Percentiles rank a stretch among this genome's conserved stretches.
These are phyloP conservation scores for Exophiala bonariae DNA, from an alignment of 2,329 filamentous ascomycete species.

Conservation along the genomic window DNA sequence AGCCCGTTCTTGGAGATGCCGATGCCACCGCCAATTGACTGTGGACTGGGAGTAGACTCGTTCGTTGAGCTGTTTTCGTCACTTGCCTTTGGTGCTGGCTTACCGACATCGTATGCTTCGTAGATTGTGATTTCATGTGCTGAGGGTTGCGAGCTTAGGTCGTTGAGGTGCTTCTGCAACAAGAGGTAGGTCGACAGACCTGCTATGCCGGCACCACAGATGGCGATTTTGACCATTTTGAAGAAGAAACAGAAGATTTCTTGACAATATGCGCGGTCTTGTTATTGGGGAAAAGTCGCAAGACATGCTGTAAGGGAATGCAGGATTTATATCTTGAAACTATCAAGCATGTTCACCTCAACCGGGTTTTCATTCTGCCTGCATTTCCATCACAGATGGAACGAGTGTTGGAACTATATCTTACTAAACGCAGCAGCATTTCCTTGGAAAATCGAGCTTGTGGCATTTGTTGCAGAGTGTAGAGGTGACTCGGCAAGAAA, in stretches of 20 bases:
- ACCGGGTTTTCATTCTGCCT: no score
- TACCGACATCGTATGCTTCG: conserved; percentile 39
- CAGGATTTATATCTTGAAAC: no score
- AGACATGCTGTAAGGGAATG: no score
- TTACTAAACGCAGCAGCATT: no score
- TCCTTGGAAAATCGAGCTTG: not conserved
- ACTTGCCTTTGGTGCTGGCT: conserved; percentile 4
- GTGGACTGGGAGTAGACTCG: conserved; percentile 31
- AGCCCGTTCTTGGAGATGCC: conserved; percentile 43
- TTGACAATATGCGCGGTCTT: no score
- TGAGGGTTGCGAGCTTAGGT: conserved; percentile 6
- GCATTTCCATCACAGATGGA: no score
- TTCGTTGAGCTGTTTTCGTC: not conserved
- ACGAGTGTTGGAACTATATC: no score
- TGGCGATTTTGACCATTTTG: conserved; percentile 37
- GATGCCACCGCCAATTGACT: conserved; percentile 40
- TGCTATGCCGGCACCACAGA: conserved; percentile 45
- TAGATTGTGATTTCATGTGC: conserved; percentile 39
- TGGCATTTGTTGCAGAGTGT: not conserved
- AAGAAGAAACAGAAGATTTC: not conserved
- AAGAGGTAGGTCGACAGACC: conserved; percentile 42
- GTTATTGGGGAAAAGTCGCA: no score
- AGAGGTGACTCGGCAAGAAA: not conserved
- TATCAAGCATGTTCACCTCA: no score
- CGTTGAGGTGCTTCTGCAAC: conserved; percentile 41